Conservation (phyloP, 2,329 filamentous ascomycete species). For the Aureobasidium sp. region DNA sequence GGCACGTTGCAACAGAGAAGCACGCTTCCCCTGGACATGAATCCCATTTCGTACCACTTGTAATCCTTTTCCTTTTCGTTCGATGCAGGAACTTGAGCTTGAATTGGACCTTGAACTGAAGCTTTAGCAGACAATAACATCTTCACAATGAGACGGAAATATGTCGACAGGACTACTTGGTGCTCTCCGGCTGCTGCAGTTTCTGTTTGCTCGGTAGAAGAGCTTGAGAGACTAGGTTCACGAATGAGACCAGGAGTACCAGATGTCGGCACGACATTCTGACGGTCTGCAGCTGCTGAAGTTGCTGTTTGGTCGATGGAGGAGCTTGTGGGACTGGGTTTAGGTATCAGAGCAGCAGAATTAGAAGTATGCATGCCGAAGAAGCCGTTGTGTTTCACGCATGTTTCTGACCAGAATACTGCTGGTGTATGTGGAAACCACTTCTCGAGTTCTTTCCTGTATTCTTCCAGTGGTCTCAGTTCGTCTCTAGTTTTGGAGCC, state of each 20-base stretch:
- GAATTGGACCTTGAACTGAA: not conserved
- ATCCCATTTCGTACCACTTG: not conserved
- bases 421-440: not conserved
- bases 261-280: not conserved
- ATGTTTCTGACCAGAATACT: not conserved
- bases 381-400: not conserved
- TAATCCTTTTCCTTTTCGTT: not conserved
- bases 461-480: too few relatives aligned
- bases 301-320: not conserved
- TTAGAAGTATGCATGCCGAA: not conserved
- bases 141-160: not conserved
- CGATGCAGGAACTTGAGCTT: not conserved
- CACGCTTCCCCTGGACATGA: not conserved
- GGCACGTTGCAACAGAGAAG: not conserved
- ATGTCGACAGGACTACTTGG: not conserved
- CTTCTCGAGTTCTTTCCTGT: not conserved
- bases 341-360: too few relatives aligned
- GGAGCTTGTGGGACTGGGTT: not conserved
- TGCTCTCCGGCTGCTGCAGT: not conserved
- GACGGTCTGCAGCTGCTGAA: not conserved
- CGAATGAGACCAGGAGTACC: too few relatives aligned
- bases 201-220: not conserved
- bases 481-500: too few relatives aligned
- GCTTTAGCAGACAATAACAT: not conserved
- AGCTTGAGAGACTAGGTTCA: not conserved